Evolutionary conservation across 345 rosid genomes (phyloP), one percentile per base, ranked within the genome.

Genomic region (Gynandropsis gynandra): DNA sequence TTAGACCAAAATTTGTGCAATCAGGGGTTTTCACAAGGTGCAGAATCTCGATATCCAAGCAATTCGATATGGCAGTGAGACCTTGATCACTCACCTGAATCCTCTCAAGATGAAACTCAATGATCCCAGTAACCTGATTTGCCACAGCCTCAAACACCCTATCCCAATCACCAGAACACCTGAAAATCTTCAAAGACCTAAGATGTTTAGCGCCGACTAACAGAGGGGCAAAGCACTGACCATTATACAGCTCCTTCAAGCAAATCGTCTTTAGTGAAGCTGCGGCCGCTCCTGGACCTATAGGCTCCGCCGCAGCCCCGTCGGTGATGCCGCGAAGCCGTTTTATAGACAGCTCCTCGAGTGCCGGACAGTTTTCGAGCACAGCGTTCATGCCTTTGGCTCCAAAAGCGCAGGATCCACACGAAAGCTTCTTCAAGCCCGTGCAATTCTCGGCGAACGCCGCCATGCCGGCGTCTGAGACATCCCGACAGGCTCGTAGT

Each of bases 121-220:
- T 75, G 53, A 86, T 49, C 32, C 74, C 66, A 10, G 53, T 62
- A 10, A 70, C 84, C 43, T 65, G 70, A 55, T 57, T 75, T 7
- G 75, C 59, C 58, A 76, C 70, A 1, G 69, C 62, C 35, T 74
- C 74, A 35, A 86, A 57, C 42, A 86, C 50, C 72, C 66, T 64
- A 51, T 86, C 88, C 92, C 88, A 86, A 31, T 86, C 88, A 12
- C 92, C 90, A 34, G 88, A 78, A 68, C 96, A 87, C 53, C 83
- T 87, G 44, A 78, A 78, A 62, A 90, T 82, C 74, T 82, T 83
- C 58, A 83, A 47, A 44, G 85, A 76, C 47, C 59, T 70, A 10
- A 86, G 71, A 69, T 76, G 80, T 73, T 70, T 76, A 0, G 92
- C 76, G 1, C 82, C 92, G 0, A 61, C 60, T 0, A 82, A 67